These are phyloP conservation scores for Musa beccarii DNA, from an alignment of 176 grass and related monocot species.

Conservation along the genomic window DNA sequence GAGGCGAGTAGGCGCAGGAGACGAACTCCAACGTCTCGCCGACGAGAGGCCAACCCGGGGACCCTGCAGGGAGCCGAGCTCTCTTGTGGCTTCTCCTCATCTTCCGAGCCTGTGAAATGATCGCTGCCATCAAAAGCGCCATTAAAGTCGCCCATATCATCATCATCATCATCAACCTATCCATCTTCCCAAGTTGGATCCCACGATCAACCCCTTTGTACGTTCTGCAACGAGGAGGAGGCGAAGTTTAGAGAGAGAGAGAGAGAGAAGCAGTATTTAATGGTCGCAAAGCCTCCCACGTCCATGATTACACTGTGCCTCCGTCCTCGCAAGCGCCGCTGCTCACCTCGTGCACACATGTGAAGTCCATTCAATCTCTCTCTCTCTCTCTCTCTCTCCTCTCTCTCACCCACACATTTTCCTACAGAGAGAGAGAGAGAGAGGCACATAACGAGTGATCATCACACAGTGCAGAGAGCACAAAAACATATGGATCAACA, in stretches of 20 bases:
- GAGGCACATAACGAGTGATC: no score
- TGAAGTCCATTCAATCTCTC: slow-evolving; percentile 7
- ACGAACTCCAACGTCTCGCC: slow-evolving; percentile 95
- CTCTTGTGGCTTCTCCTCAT: neutral
- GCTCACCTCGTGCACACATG: slow-evolving; percentile 36
- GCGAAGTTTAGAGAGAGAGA: neutral
- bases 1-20: slow-evolving; percentile 72
- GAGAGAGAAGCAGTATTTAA: neutral
- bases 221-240: neutral
- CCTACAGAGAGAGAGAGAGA: no score
- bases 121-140: slow-evolving; percentile 1
- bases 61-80: slow-evolving; percentile 43
- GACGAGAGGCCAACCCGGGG: slow-evolving; percentile 82
- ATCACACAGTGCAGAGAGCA: no score
- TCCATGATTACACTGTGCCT: slow-evolving; percentile 20
- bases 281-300: slow-evolving; percentile 22
- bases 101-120: neutral
- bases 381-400: neutral
- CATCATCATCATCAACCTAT: neutral
- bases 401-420: neutral
- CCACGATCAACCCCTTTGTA: neutral
- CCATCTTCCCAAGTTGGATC: neutral
- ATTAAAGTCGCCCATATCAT: neutral
- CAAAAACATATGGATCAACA: no score
- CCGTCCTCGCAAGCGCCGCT: slow-evolving; percentile 18